A percentile compares a stretch with the other conserved stretches of the same genome.
phyloP scores from a whole-genome alignment of 2,329 filamentous ascomycete genomes.

The Alternaria novae-zelandiae region DNA sequence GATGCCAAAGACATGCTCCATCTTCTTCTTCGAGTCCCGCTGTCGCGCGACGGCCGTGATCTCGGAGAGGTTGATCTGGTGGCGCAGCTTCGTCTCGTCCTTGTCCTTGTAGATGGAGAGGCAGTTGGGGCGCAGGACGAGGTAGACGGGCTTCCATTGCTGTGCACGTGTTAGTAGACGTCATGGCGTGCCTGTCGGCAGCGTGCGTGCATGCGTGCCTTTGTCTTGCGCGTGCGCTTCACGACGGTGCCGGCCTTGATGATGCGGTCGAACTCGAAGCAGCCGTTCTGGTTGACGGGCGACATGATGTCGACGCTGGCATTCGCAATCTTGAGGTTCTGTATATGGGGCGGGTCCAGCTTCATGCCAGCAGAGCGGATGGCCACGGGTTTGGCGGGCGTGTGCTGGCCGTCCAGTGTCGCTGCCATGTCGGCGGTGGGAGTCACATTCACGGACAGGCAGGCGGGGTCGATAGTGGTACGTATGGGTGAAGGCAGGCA shows the following conservation, averaged over 20 bases:
- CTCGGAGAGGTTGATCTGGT: slow-evolving; percentile 87
- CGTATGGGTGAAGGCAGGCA: slow-evolving; percentile 1
- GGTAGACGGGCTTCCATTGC: slow-evolving; percentile 88
- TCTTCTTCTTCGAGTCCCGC: slow-evolving; percentile 86
- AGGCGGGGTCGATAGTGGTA: slow-evolving; percentile 1
- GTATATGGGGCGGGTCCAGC: slow-evolving; percentile 32
- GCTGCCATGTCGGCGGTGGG: slow-evolving; percentile 22
- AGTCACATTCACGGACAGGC: slow-evolving; percentile 22
- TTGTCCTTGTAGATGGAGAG: slow-evolving; percentile 93
- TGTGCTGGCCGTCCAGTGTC: slow-evolving; percentile 32
- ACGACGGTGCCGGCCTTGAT: slow-evolving; percentile 86
- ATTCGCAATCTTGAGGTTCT: slow-evolving; percentile 29
- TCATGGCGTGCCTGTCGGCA: background rate
- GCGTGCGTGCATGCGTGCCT: background rate
- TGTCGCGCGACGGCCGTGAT: slow-evolving; percentile 89
- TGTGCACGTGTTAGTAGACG: slow-evolving; percentile 49
- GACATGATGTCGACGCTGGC: slow-evolving; percentile 70
- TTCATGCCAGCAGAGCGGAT: slow-evolving; percentile 34
- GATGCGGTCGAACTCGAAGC: slow-evolving; percentile 93
- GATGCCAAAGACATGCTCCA: slow-evolving; percentile 86
- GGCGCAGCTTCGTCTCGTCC: slow-evolving; percentile 85
- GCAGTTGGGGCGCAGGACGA: slow-evolving; percentile 88
- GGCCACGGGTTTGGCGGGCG: slow-evolving; percentile 31
- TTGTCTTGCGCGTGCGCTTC: slow-evolving; percentile 92
- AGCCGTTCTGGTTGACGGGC: slow-evolving; percentile 91